Evolutionary conservation across 2,329 filamentous ascomycete genomes (phyloP).

Genomic region (Calonectria montana): DNA sequence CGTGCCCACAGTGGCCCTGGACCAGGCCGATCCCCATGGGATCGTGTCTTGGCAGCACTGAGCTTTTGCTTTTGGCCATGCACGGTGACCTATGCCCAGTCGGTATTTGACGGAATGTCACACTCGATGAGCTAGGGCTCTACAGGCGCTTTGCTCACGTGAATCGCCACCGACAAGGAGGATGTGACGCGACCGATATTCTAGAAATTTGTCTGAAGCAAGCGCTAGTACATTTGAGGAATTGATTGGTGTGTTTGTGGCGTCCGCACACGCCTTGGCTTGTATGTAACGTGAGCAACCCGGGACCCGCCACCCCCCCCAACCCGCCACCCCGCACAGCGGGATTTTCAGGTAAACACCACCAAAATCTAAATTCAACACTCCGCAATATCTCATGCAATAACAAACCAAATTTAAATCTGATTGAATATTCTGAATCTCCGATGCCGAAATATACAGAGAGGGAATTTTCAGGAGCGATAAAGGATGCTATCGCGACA

Average conservation of each 20-base stretch:
- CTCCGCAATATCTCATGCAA: no score
- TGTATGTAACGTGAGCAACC: no score
- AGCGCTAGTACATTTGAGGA: no score
- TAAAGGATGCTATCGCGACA: no score
- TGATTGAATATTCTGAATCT: no score
- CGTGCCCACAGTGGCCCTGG: slow-evolving; percentile 6
- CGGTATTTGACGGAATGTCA: slow-evolving; percentile 1
- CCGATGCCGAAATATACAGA: no score
- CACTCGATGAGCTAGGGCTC: not conserved
- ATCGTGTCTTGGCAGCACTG: slow-evolving; percentile 17
- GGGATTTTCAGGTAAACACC: no score
- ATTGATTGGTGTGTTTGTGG: not conserved
- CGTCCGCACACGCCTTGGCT: not conserved
- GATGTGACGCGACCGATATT: not conserved
- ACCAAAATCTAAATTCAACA: no score
- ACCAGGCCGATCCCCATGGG: slow-evolving; percentile 9
- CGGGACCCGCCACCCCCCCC: no score
- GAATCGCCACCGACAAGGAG: not conserved
- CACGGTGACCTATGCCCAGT: slow-evolving; percentile 16
- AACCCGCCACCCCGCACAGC: no score
- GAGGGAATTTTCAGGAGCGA: no score
- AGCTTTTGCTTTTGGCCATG: not conserved
- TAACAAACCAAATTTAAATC: no score
- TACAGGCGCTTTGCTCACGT: not conserved
- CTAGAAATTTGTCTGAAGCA: not conserved